Conservation (phyloP, 352 stramenopile genomes). For the Globisporangium megalacanthum region DNA sequence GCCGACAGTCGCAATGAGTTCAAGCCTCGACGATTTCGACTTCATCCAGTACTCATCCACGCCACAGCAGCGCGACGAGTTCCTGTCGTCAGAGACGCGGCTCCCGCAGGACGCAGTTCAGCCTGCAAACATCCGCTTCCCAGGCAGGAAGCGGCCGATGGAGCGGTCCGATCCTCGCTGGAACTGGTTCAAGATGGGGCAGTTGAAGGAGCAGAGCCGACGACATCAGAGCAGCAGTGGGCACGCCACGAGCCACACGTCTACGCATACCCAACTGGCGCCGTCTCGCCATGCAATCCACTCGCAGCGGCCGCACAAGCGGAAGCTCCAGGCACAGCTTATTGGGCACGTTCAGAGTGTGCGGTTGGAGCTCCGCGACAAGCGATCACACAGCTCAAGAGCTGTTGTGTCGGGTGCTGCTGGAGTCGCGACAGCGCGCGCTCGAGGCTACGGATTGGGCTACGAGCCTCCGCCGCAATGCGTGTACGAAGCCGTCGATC, state of each 20-base stretch:
- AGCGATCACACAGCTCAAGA: conserved; percentile 18
- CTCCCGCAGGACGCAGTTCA: not conserved
- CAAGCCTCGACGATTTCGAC: conserved; percentile 37
- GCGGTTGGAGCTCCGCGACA: conserved; percentile 47
- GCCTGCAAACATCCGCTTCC: conserved; percentile 32
- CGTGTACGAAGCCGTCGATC: not conserved
- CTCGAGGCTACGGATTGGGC: conserved; percentile 1
- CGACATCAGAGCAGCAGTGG: not conserved
- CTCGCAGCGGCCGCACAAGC: not conserved
- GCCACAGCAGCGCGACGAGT: conserved; percentile 3
- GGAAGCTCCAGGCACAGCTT: conserved; percentile 13
- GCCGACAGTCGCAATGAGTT: conserved; percentile 6
- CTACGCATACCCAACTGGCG: not conserved
- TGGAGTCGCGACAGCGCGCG: not conserved
- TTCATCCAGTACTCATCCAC: conserved; percentile 11
- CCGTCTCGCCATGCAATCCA: not conserved
- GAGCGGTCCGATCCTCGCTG: conserved; percentile 35
- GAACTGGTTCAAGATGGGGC: conserved; percentile 38
- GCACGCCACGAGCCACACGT: not conserved
- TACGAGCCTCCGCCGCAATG: conserved; percentile 6
- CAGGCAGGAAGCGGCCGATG: conserved; percentile 25
- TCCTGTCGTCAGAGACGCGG: not conserved
- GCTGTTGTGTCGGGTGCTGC: not conserved
- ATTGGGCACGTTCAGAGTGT: conserved; percentile 39
- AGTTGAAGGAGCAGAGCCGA: conserved; percentile 21